Percentiles rank a stretch among this genome's conserved stretches.
These are phyloP conservation scores for Aspergillus biplanus DNA, from an alignment of 495 filamentous ascomycete species.

Conservation along the genomic window DNA sequence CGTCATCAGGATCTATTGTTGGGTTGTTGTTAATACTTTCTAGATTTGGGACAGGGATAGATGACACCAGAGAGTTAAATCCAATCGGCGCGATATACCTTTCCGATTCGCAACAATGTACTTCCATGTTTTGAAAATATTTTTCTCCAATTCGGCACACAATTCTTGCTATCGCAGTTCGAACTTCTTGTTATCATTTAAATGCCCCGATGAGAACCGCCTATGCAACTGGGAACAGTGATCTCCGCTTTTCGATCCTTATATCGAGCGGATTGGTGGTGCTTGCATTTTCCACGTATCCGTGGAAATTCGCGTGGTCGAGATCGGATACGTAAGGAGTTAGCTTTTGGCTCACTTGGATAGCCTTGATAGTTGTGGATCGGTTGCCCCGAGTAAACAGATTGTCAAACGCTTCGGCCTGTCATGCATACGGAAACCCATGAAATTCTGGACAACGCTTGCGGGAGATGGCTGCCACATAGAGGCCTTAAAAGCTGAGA, in stretches of 20 bases:
- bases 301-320: slow-evolving; percentile 59
- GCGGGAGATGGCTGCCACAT: slow-evolving; percentile 62
- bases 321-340: slow-evolving; percentile 61
- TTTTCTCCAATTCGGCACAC: slow-evolving; percentile 50
- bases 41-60: not conserved
- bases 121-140: slow-evolving; percentile 54
- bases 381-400: slow-evolving; percentile 64
- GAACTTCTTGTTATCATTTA: slow-evolving; percentile 54
- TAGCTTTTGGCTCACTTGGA: slow-evolving; percentile 60
- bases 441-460: slow-evolving; percentile 55
- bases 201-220: slow-evolving; percentile 57
- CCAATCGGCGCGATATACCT: slow-evolving; percentile 35
- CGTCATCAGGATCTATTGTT: slow-evolving; percentile 56
- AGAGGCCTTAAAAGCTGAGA: slow-evolving; percentile 71
- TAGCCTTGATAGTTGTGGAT: slow-evolving; percentile 78
- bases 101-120: slow-evolving; percentile 60
- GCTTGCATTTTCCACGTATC: slow-evolving; percentile 71
- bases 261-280: slow-evolving; percentile 78
- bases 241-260: slow-evolving; percentile 69
- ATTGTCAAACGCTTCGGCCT: slow-evolving; percentile 60
- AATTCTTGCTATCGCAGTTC: slow-evolving; percentile 49
- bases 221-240: slow-evolving; percentile 64
- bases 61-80: slow-evolving; percentile 4
- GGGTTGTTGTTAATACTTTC: not conserved
- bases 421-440: slow-evolving; percentile 73